Percentiles rank a stretch among this genome's conserved stretches.
phyloP scores from a whole-genome alignment of 768 basidiomycete species.

The Kwoniella mangroviensis region DNA sequence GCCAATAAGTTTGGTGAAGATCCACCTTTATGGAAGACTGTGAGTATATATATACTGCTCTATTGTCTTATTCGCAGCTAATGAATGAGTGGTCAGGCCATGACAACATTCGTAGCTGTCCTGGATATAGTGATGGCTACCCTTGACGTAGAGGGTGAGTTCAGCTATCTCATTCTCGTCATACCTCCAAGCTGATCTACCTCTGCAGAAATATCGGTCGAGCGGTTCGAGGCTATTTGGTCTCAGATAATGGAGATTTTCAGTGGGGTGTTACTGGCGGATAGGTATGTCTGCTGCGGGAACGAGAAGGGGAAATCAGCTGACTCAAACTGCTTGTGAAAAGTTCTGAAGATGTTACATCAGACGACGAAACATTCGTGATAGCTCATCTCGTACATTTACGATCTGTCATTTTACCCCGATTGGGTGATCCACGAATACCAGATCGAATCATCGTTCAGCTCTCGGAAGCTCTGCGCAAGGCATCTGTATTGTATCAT shows the following conservation, averaged over 20 bases:
- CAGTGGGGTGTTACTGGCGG: conserved; percentile 41
- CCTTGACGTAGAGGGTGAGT: conserved; percentile 22
- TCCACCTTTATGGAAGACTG: conserved; percentile 90
- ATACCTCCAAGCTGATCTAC: background rate
- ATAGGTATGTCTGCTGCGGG: conserved; percentile 28
- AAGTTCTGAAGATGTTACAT: conserved; percentile 15
- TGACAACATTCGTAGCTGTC: conserved; percentile 57
- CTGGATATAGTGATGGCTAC: conserved; percentile 62
- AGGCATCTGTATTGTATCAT: conserved; percentile 46
- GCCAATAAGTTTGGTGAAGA: conserved; percentile 88
- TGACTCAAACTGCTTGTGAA: background rate
- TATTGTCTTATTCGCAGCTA: no score
- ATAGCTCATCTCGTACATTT: conserved; percentile 35
- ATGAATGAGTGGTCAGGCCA: conserved; percentile 58
- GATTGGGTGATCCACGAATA: conserved; percentile 30
- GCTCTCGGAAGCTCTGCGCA: conserved; percentile 38
- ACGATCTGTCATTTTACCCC: conserved; percentile 29
- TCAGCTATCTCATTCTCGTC: background rate
- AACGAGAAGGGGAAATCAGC: background rate
- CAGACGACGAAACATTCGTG: conserved; percentile 50
- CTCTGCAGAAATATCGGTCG: conserved; percentile 64
- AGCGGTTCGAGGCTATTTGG: conserved; percentile 82
- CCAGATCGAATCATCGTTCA: conserved; percentile 37
- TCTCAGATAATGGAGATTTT: conserved; percentile 61
- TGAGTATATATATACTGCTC: no score